Percentiles rank a stretch among this genome's conserved stretches.
These are phyloP conservation scores for Taiozyma sp. DNA, from an alignment of 1,139 yeast genomes.

Conservation along the genomic window DNA sequence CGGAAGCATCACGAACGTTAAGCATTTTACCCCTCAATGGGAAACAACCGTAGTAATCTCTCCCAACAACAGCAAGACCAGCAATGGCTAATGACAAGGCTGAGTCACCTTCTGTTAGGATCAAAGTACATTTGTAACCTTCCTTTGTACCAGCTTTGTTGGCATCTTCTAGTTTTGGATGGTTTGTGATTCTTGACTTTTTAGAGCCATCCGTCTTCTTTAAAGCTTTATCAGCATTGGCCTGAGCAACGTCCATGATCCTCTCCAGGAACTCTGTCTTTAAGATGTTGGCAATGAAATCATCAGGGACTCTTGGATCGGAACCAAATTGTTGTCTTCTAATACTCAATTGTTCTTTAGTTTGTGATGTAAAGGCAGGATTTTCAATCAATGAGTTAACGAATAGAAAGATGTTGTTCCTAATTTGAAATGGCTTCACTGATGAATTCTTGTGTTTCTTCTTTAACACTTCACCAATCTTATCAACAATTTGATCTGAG, in stretches of 20 bases:
- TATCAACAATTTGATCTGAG: conserved; percentile 78
- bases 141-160: conserved; percentile 94
- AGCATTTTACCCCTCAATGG: conserved; percentile 94
- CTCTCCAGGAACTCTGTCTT: conserved; percentile 82
- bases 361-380: conserved; percentile 97
- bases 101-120: conserved; percentile 96
- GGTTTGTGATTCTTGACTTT: conserved; percentile 82
- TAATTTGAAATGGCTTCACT: conserved; percentile 84
- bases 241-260: conserved; percentile 76
- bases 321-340: conserved; percentile 89
- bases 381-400: conserved; percentile 91
- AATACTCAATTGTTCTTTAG: conserved; percentile 93
- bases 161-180: conserved; percentile 92
- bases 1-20: conserved; percentile 94
- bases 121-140: conserved; percentile 87
- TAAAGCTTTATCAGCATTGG: conserved; percentile 84
- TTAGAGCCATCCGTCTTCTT: conserved; percentile 89
- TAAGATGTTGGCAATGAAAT: conserved; percentile 65
- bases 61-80: conserved; percentile 92
- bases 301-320: conserved; percentile 69
- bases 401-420: conserved; percentile 86
- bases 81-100: conserved; percentile 92
- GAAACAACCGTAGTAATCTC: conserved; percentile 93
- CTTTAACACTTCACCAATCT: conserved; percentile 67
- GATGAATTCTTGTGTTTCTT: conserved; percentile 74